A percentile compares a stretch with the other conserved stretches of the same genome.
phyloP scores from a whole-genome alignment of 805 yeast genomes.

The Myxozyma geophila region DNA sequence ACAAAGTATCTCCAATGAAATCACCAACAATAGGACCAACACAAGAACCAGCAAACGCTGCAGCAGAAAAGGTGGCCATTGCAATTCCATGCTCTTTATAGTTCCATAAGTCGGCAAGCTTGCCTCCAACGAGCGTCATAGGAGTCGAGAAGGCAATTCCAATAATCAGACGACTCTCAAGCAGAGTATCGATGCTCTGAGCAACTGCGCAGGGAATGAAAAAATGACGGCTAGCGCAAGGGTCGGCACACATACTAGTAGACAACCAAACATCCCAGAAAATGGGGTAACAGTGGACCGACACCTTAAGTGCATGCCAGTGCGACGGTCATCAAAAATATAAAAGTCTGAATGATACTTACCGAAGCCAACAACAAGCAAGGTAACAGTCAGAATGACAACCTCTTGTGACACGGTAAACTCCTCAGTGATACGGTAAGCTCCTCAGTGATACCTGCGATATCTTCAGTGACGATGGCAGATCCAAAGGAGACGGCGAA shows the following conservation, averaged over 20 bases:
- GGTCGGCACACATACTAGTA: conserved; percentile 56
- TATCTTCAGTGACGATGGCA: conserved; percentile 68
- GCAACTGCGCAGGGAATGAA: conserved; percentile 61
- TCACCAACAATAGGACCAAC: conserved; percentile 69
- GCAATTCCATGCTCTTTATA: conserved; percentile 68
- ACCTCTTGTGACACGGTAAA: conserved; percentile 63
- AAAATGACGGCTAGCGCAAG: conserved; percentile 53
- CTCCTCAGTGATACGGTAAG: conserved; percentile 53
- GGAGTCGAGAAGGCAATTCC: conserved; percentile 80
- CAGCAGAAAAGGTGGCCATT: conserved; percentile 65
- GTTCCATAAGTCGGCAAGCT: conserved; percentile 70
- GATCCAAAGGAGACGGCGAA: conserved; percentile 70
- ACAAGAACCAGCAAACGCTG: conserved; percentile 64
- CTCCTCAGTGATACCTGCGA: conserved; percentile 53
- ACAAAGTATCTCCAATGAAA: conserved; percentile 60
- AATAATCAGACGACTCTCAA: conserved; percentile 67
- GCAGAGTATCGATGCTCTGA: conserved; percentile 63
- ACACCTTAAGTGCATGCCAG: conserved; percentile 59
- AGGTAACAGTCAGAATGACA: conserved; percentile 60
- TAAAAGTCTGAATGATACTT: not conserved
- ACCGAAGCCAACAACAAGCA: conserved; percentile 66
- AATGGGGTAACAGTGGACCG: conserved; percentile 66
- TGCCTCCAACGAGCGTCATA: conserved; percentile 76
- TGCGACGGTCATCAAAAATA: conserved; percentile 32
- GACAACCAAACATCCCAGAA: conserved; percentile 63